Conservation (phyloP, 768 basidiomycete genomes). For the Lentinula boryana region DNA sequence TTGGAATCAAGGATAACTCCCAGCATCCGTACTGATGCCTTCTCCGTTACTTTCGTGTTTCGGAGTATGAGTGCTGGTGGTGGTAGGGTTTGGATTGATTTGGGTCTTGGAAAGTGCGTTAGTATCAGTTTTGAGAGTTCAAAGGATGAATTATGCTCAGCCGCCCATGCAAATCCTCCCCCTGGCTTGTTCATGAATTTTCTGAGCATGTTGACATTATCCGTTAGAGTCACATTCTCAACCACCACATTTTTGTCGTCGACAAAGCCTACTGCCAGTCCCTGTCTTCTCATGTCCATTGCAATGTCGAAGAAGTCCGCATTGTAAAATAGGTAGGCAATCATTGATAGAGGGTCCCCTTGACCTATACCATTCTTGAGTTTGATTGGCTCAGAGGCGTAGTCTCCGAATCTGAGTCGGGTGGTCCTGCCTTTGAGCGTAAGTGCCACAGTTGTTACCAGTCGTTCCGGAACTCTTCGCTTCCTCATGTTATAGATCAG, state of each 20-base stretch:
- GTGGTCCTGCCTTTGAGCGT: slow-evolving; percentile 16
- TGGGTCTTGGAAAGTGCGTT: neutral
- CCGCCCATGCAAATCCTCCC: neutral
- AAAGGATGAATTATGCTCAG: neutral
- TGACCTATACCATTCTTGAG: slow-evolving; percentile 19
- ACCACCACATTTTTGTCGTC: slow-evolving; percentile 13
- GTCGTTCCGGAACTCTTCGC: slow-evolving; percentile 16
- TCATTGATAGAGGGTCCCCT: slow-evolving; percentile 20
- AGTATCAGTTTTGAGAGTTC: neutral
- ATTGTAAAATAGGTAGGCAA: slow-evolving; percentile 21
- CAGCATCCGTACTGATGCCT: neutral
- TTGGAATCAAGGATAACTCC: too few species aligned
- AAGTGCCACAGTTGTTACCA: slow-evolving; percentile 7
- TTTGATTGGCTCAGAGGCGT: slow-evolving; percentile 10
- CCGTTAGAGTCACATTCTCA: slow-evolving; percentile 1
- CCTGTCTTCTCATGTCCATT: neutral
- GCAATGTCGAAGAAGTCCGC: slow-evolving; percentile 15
- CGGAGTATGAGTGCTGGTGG: neutral
- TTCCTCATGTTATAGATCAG: slow-evolving; percentile 19
- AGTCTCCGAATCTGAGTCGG: slow-evolving; percentile 21
- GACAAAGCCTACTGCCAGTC: slow-evolving; percentile 10
- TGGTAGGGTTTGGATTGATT: neutral
- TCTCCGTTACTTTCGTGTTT: neutral
- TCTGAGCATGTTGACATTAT: slow-evolving; percentile 1
- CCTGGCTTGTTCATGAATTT: slow-evolving; percentile 11